Evolutionary conservation across 345 rosid species (phyloP), one percentile per base, ranked within the genome.

Genomic region (Heritiera fomes): DNA sequence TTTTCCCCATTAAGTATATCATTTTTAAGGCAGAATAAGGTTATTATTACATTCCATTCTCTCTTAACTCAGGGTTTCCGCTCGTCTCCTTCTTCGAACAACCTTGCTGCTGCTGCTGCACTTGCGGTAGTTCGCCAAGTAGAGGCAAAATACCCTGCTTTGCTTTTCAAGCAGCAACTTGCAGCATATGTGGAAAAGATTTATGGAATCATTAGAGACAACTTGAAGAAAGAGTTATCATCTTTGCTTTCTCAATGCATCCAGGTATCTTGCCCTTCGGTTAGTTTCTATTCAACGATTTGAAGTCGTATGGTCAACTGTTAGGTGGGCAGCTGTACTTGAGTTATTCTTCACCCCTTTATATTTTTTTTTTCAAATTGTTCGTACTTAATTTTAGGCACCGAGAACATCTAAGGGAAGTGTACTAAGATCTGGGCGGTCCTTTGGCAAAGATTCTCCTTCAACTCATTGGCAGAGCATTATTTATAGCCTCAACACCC

Each of bases 61-160:
- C 43, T 72, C 71, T 84, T 70, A 70, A 80, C 73, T 67, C 82
- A 96, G 99, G 97, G 99, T 80, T 96, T 96, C 72, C 98, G 97
- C 14, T 96, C 98, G 30, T 95, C 99, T 61, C 94, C 98, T 8
- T 90, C 97, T 79, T 87, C 97, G 1, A 78, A 90, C 76, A 90
- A 85, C 84, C 91, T 96, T 85, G 88, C 94, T 70, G 93, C 96
- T n/a, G 93, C 91, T 61, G 90, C 98, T 80, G 94, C 90, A 69
- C 85, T 86, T 71, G 84, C 90, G 0, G 94, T 92, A 30, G 89
- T 96, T 77, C 98, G 95, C 68, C 93, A 93, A 79, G 98, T 94
- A 58, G 99, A 96, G 85, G 99, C 97, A 5, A 96, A 91, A 81
- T 94, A 96, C 82, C 98, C 99, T n/a, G 99, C 99, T 76, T 87